Evolutionary conservation across 768 basidiomycete species (phyloP), one percentile per base, ranked within the genome.

Genomic region (Suillus cothurnatus): DNA sequence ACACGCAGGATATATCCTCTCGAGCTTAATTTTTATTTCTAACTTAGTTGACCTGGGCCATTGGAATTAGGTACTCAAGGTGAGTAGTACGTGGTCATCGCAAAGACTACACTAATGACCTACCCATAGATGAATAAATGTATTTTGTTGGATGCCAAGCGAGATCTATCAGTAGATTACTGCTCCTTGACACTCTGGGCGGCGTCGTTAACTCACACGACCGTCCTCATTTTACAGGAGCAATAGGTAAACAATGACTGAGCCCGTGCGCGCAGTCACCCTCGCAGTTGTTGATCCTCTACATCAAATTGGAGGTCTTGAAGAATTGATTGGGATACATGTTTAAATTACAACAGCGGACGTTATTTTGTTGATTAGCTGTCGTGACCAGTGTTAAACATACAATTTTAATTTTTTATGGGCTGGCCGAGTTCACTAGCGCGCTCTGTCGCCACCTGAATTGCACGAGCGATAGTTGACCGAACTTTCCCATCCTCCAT

Each of bases 181-280:
- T 41, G 95, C 94, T 97, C 93, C 85, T 85, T 86, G 86, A 96
- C 95, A 97, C 95, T 96, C 95, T 96, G 95, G 90, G 85, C 88
- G 86, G 85, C 90, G 90, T 88, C 71, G 69, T 66, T 65, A 71
- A 73, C 75, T 78, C 76, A 94, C 89, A 88, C 91, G 91, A 81
- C 81, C 85, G 88, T 89, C 87, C 93, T 95, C 91, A 96, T 97
- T 97, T 96, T 93, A 94, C 77, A 88, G 85, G 90, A 96, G 94
- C 94, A 80, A 96, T 73, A 94, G 69, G 66, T 68, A 76, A 6
- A 31, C 62, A 63, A 63, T 68, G 66, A 70, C 67, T 71, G 71
- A 47, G 65, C 64, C 52, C 26, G 70, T 74, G 71, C 50, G 67
- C 69, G 67, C 67, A 67, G 71, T 68, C 72, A 65, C 81, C 82